Evolutionary conservation across 2,329 filamentous ascomycete species (phyloP).

Genomic region (Aureobasidium namibiae): DNA sequence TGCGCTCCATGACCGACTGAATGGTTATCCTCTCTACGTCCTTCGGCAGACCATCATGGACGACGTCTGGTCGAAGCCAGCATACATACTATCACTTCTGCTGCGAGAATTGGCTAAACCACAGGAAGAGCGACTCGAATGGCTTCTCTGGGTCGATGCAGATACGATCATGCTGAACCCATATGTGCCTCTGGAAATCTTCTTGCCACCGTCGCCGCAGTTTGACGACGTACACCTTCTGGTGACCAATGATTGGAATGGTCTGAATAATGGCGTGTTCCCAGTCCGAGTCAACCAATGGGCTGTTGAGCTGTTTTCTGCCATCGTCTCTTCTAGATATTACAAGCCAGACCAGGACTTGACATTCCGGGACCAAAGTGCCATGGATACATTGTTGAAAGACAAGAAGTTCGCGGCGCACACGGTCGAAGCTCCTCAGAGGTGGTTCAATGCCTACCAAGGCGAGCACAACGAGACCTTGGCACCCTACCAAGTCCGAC

Average conservation of each 20-base stretch:
- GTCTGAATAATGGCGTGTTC: constrained; percentile 38
- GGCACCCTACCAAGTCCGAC: constrained; percentile 28
- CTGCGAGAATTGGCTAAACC: constrained; percentile 32
- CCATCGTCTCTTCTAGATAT: constrained; percentile 32
- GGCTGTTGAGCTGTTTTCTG: constrained; percentile 32
- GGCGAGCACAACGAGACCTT: constrained; percentile 31
- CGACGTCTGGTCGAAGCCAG: constrained; percentile 38
- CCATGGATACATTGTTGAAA: constrained; percentile 30
- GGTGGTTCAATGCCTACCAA: constrained; percentile 39
- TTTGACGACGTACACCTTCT: constrained; percentile 31
- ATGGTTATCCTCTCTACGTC: constrained; percentile 36
- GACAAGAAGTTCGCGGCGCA: constrained; percentile 16
- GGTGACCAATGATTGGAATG: constrained; percentile 33
- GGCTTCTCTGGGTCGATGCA: constrained; percentile 38
- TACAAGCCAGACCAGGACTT: constrained; percentile 30
- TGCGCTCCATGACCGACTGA: constrained; percentile 31
- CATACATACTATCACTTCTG: constrained; percentile 35
- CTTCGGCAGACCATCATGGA: constrained; percentile 35
- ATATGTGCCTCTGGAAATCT: constrained; percentile 32
- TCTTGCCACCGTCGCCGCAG: constrained; percentile 29
- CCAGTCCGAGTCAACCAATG: constrained; percentile 32
- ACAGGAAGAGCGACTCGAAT: constrained; percentile 31
- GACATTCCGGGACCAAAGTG: constrained; percentile 33
- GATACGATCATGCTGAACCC: constrained; percentile 38
- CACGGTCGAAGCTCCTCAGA: constrained; percentile 24